Evolutionary conservation across 148 eudicot species (phyloP).

Genomic region (Nepenthes gracilis): DNA sequence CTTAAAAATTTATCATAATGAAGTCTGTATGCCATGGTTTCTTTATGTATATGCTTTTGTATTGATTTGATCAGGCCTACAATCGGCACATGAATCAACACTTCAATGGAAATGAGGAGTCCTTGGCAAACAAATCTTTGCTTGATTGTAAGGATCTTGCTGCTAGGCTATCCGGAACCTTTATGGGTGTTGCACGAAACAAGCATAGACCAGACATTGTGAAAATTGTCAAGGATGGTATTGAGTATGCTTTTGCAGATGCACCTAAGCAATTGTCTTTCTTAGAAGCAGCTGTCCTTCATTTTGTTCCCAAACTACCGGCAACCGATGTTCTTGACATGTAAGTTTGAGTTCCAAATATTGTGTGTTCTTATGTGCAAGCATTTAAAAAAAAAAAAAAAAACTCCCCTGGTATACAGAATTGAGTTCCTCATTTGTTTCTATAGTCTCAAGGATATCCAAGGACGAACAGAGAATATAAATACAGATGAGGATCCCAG

Average conservation of each 20-base stretch:
- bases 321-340: conserved; percentile 53
- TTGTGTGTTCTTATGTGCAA: too few species aligned
- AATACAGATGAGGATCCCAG: conserved; percentile 87
- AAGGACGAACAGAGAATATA: conserved; percentile 51
- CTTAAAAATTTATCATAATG: too few species aligned
- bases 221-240: conserved; percentile 68
- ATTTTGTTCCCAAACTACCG: conserved; percentile 73
- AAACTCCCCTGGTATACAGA: not conserved
- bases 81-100: conserved; percentile 35
- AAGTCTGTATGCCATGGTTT: not conserved
- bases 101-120: conserved; percentile 29
- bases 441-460: conserved; percentile 53
- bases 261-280: conserved; percentile 63
- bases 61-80: conserved; percentile 49
- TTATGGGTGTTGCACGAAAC: conserved; percentile 64
- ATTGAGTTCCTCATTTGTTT: not conserved
- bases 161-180: conserved; percentile 55
- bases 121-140: conserved; percentile 35
- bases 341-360: conserved; percentile 37
- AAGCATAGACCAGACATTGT: conserved; percentile 66
- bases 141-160: conserved; percentile 82
- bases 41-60: conserved; percentile 5
- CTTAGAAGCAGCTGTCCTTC: conserved; percentile 58
- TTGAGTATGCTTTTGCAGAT: conserved; percentile 62
- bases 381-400: too few species aligned